Evolutionary conservation across 148 eudicot species (phyloP).

Genomic region (Suaeda aralocaspica): DNA sequence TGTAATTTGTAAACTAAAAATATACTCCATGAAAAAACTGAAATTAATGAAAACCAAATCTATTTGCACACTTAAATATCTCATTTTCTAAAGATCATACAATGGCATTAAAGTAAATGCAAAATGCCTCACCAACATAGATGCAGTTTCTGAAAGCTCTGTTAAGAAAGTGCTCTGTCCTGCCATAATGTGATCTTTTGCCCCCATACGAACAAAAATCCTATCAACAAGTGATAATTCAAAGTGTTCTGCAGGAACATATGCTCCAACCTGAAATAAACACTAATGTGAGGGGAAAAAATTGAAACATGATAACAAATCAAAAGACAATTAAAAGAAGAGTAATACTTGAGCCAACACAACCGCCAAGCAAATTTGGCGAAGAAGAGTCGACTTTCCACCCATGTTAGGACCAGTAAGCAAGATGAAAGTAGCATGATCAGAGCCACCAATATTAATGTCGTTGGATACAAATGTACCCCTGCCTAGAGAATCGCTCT

Average conservation of each 20-base stretch:
- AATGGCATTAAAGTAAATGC: conserved; percentile 7
- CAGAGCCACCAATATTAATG: conserved; percentile 69
- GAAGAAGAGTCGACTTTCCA: conserved; percentile 97
- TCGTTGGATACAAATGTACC: conserved; percentile 90
- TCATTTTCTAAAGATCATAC: background rate
- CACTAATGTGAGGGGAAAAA: conserved; percentile 20
- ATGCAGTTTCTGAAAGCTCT: conserved; percentile 92
- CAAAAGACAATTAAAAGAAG: conserved; percentile 2
- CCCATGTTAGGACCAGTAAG: conserved; percentile 99
- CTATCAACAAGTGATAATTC: conserved; percentile 79
- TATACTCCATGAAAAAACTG: background rate
- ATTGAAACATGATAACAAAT: background rate
- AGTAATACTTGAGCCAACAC: conserved; percentile 81
- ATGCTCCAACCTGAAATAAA: conserved; percentile 71
- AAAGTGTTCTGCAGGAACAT: conserved; percentile 88
- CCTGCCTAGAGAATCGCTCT: conserved; percentile 72
- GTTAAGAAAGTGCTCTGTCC: conserved; percentile 97
- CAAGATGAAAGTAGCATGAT: conserved; percentile 66
- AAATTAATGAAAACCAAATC: background rate
- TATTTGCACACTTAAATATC: background rate
- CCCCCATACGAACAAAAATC: conserved; percentile 97
- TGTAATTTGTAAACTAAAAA: too few relatives aligned
- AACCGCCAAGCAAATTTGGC: conserved; percentile 95
- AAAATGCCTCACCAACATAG: conserved; percentile 73
- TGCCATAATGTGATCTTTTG: conserved; percentile 97